phyloP scores from a whole-genome alignment of 179 eudicot species.

The Corrigiola litoralis region DNA sequence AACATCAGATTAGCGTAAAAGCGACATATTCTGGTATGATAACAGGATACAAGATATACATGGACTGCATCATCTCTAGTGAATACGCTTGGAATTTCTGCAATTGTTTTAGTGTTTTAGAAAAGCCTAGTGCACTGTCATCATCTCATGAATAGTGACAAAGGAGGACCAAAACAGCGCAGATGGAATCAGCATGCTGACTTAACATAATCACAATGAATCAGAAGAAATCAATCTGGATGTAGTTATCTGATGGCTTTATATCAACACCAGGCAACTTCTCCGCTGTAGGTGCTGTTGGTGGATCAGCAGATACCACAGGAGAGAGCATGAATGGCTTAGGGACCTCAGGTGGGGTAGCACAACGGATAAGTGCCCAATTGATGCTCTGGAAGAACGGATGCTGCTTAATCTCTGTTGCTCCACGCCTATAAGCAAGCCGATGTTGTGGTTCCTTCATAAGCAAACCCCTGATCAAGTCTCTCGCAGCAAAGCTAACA shows the following conservation, averaged over 20 bases:
- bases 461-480: slow-evolving; percentile 50
- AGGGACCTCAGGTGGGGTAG: slow-evolving; percentile 50
- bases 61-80: slow-evolving; percentile 22
- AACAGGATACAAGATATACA: slow-evolving; percentile 16
- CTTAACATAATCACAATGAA: slow-evolving; percentile 11
- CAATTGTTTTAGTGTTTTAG: slow-evolving; percentile 13
- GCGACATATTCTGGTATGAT: background rate
- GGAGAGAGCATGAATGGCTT: slow-evolving; percentile 18
- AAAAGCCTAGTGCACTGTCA: slow-evolving; percentile 6
- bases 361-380: slow-evolving; percentile 59
- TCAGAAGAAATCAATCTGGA: slow-evolving; percentile 57
- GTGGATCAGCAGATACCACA: slow-evolving; percentile 6
- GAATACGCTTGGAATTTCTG: slow-evolving; percentile 26
- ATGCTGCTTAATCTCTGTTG: slow-evolving; percentile 58
- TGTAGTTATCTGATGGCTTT: slow-evolving; percentile 42
- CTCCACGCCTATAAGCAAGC: slow-evolving; percentile 54
- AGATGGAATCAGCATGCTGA: background rate
- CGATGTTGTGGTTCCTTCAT: slow-evolving; percentile 60
- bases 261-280: slow-evolving; percentile 26
- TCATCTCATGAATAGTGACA: background rate
- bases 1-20: background rate
- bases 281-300: slow-evolving; percentile 6
- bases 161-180: background rate
- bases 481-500: slow-evolving; percentile 60
- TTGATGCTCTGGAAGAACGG: slow-evolving; percentile 55